A percentile compares a stretch with the other conserved stretches of the same genome.
These are phyloP conservation scores for Brassica hybrid DNA, from an alignment of 441 rosid genomes.

Conservation along the genomic window DNA sequence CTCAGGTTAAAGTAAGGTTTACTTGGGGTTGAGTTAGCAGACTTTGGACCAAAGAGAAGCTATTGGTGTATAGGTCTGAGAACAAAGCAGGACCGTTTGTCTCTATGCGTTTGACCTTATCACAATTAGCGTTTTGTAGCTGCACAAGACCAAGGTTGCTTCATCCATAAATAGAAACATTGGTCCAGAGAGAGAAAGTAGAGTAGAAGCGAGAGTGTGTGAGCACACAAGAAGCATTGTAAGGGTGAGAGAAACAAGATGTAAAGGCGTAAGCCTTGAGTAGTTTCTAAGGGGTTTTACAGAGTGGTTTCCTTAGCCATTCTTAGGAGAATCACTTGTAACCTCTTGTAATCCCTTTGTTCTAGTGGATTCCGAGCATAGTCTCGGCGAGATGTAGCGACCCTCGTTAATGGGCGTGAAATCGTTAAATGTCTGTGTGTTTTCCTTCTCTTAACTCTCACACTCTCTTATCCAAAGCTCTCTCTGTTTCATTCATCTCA, in stretches of 20 bases:
- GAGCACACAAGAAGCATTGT: not conserved
- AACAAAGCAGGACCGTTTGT: not conserved
- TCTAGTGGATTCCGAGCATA: not conserved
- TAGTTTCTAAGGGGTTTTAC: not conserved
- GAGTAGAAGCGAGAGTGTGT: not conserved
- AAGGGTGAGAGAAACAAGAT: not conserved
- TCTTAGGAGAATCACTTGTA: not conserved
- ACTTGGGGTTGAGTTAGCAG: not conserved
- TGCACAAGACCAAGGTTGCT: not conserved
- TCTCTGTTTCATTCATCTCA: not conserved
- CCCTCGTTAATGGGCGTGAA: not conserved
- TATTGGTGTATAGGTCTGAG: not conserved
- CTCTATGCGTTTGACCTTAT: not conserved
- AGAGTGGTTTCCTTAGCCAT: not conserved
- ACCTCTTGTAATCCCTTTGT: not conserved
- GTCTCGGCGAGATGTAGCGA: not conserved
- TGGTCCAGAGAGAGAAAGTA: not conserved
- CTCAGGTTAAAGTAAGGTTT: not conserved
- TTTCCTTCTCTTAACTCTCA: not conserved
- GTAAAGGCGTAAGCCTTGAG: not conserved
- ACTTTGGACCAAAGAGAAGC: not conserved
- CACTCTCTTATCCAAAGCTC: not conserved
- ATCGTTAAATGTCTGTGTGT: not conserved
- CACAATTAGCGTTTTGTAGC: not conserved
- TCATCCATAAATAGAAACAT: not conserved